Evolutionary conservation across 495 filamentous ascomycete species (phyloP).

Genomic region (Hypoxylon crocopeplum): DNA sequence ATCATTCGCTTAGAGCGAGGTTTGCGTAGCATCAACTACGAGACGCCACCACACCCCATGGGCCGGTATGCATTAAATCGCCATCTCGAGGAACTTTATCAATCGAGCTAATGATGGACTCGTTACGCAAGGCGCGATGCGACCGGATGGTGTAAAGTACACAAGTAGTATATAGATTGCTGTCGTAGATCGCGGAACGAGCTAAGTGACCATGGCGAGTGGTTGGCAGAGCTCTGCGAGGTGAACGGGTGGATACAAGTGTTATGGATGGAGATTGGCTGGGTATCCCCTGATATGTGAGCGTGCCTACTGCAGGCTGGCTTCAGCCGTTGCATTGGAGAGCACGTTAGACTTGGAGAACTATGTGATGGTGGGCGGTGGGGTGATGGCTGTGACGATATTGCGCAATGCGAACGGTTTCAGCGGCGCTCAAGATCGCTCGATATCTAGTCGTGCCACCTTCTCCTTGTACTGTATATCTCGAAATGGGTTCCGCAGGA

Average conservation of each 20-base stretch:
- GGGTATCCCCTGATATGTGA: constrained; percentile 17
- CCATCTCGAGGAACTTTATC: constrained; percentile 13
- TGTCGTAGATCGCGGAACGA: constrained; percentile 26
- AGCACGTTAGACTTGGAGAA: constrained; percentile 23
- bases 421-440: constrained; percentile 26
- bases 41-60: constrained; percentile 9
- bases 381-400: constrained; percentile 29
- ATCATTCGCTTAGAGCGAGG: constrained; percentile 30
- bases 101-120: constrained; percentile 6
- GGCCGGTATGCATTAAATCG: constrained; percentile 13
- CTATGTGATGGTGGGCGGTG: constrained; percentile 30
- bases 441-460: constrained; percentile 27
- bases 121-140: constrained; percentile 10
- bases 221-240: constrained; percentile 18
- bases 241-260: constrained; percentile 17
- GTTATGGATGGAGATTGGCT: constrained; percentile 26
- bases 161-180: constrained; percentile 23
- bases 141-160: constrained; percentile 3
- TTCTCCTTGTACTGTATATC: constrained; percentile 3
- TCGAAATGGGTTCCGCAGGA: not conserved
- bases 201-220: constrained; percentile 5
- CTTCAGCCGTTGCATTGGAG: constrained; percentile 29
- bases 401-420: constrained; percentile 27
- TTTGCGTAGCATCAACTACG: constrained; percentile 31
- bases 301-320: constrained; percentile 23